phyloP scores from a whole-genome alignment of 768 basidiomycete genomes.

The Pisolithus sp. region DNA sequence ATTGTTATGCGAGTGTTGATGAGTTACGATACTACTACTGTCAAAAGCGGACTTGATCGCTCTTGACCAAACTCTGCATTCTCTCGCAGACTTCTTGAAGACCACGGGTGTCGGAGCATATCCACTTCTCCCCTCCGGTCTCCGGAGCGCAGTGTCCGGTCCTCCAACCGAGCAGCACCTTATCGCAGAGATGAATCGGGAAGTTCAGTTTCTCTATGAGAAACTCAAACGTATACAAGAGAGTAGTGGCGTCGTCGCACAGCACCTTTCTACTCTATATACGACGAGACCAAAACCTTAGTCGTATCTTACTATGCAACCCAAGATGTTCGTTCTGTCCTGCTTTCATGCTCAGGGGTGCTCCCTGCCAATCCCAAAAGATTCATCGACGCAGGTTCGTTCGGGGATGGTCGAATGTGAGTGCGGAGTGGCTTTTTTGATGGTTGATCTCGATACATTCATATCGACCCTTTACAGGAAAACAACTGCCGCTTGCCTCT shows the following conservation, averaged over 20 bases:
- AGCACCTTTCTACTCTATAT: constrained; percentile 22
- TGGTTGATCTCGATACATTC: too few relatives aligned
- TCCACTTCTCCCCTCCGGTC: constrained; percentile 36
- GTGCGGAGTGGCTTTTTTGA: too few relatives aligned
- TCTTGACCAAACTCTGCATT: constrained; percentile 44
- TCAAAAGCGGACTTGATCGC: constrained; percentile 39
- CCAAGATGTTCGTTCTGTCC: too few relatives aligned
- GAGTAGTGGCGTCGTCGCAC: constrained; percentile 47
- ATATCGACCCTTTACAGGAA: too few relatives aligned
- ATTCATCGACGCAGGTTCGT: too few relatives aligned
- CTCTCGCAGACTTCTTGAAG: constrained; percentile 43
- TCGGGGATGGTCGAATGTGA: too few relatives aligned
- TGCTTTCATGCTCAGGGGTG: too few relatives aligned
- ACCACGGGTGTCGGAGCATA: constrained; percentile 65
- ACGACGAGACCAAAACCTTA: background rate
- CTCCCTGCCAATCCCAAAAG: too few relatives aligned
- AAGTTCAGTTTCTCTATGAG: constrained; percentile 45
- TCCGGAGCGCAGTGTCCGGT: constrained; percentile 6
- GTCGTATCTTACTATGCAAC: background rate
- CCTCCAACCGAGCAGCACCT: constrained; percentile 43
- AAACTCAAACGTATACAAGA: constrained; percentile 48
- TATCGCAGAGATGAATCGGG: constrained; percentile 34
- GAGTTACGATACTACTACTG: background rate
- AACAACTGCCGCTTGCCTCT: too few relatives aligned
- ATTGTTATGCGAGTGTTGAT: background rate